phyloP scores from a whole-genome alignment of 306 rosid species.

The Malus sylvestris region DNA sequence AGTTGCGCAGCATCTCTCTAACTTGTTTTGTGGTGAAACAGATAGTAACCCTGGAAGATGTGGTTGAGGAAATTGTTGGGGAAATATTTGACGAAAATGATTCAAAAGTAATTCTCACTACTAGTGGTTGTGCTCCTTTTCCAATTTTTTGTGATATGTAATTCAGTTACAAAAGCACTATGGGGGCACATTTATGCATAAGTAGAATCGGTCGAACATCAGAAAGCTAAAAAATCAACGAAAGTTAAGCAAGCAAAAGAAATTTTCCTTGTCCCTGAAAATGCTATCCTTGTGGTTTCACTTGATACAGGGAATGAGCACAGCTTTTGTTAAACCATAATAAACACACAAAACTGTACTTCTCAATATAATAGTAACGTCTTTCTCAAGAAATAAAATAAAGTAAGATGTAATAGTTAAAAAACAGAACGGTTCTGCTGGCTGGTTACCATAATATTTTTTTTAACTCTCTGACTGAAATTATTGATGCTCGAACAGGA shows the following conservation, averaged over 20 bases:
- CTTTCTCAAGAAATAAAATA: neutral
- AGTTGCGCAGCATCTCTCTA: conserved; percentile 1
- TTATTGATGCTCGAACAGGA: conserved; percentile 49
- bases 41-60: conserved; percentile 92
- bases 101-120: conserved; percentile 63
- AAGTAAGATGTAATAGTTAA: neutral
- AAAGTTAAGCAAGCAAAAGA: neutral
- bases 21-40: conserved; percentile 24
- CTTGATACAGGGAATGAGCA: neutral
- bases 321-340: neutral
- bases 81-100: conserved; percentile 98
- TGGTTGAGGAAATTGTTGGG: conserved; percentile 98
- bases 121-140: neutral
- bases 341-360: neutral
- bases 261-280: neutral
- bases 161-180: neutral
- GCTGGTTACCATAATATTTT: neutral
- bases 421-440: neutral
- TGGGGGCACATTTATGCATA: neutral
- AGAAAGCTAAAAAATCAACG: neutral
- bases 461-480: neutral
- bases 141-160: neutral
- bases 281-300: neutral
- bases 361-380: neutral
- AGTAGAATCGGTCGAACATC: neutral